phyloP scores from a whole-genome alignment of 2,329 filamentous ascomycete genomes.

The Monosporascus sp. region DNA sequence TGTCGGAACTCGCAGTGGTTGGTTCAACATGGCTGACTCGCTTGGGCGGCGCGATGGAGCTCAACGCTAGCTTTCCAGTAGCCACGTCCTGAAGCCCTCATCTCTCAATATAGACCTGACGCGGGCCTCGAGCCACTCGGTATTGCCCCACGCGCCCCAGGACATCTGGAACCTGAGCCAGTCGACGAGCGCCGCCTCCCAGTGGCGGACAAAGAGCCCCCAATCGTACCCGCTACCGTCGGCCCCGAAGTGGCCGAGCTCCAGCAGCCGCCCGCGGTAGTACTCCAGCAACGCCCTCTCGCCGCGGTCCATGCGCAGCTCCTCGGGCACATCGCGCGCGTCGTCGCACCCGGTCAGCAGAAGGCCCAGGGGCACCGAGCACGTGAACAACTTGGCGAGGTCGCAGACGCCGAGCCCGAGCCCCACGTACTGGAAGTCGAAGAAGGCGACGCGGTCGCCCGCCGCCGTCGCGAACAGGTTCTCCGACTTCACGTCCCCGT shows the following conservation, averaged over 20 bases:
- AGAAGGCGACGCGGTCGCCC: conserved; percentile 54
- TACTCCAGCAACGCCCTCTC: conserved; percentile 46
- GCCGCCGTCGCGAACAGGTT: conserved; percentile 54
- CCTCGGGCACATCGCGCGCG: conserved; percentile 25
- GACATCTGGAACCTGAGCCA: conserved; percentile 60
- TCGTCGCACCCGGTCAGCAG: conserved; percentile 37
- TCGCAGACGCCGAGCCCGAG: conserved; percentile 61
- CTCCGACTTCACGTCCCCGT: conserved; percentile 66
- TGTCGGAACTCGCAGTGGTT: too few species aligned
- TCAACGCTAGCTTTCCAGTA: conserved; percentile 16
- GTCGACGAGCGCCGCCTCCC: conserved; percentile 63
- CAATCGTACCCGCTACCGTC: conserved; percentile 43
- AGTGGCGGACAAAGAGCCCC: conserved; percentile 51
- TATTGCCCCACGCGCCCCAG: conserved; percentile 59
- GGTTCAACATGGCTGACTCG: too few species aligned
- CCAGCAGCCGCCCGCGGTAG: conserved; percentile 40
- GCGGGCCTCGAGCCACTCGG: conserved; percentile 50
- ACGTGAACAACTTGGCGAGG: conserved; percentile 62
- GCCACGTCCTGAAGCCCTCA: conserved; percentile 39
- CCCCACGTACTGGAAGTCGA: conserved; percentile 66
- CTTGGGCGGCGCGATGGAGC: background rate
- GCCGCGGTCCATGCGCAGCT: conserved; percentile 43
- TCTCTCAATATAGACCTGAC: conserved; percentile 45
- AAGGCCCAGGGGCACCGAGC: conserved; percentile 53
- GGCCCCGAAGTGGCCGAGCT: conserved; percentile 8